Base-by-base conservation (phyloP, 2,329 filamentous ascomycete species). In the Talaromyces sp. region DNA sequence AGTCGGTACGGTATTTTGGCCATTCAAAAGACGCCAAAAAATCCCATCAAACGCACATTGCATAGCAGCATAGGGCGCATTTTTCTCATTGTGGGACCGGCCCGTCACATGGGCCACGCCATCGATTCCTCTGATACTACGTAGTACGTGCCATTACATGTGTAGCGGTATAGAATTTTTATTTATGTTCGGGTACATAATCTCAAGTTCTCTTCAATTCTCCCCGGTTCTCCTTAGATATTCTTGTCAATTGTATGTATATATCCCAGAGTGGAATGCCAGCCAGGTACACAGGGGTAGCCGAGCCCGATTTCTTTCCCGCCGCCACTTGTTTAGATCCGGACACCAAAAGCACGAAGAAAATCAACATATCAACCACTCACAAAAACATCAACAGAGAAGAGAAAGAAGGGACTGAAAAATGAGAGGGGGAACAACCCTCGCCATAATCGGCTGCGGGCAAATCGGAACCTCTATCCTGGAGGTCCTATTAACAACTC, bases 391-490 rank as follows among this genome's bases (percentile, higher is more conserved):
- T 27, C 27, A 45, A 22, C 1, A 31, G 27, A 56, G 2, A 22
- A 56, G 19, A 19, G 33, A 19, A 13, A 43, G 31, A 13, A 43
- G n/a, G 33, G 27, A 43, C 10, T 22, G 19, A 6, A 52, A 41
- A 62, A 33, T 65, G 64, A 58, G 64, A 54, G 59, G 35, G 14
- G 60, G 64, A 9, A 62, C 59, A 16, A 65, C 64, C 27, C 52
- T 65, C 9, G 59, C 64, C 22, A 62, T 65, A 3, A 31, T 65
- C 27, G 64, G 64, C 43, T 65, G 64, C 16, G 64, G 64, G 10
- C 59, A 65, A 35, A 62, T 65, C 56, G 64, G 64, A 19, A 65
- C 64, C 3, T 35, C 60, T 14, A 65, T 65, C 9, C 52, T 65
- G 11, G 60, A 65, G 22, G 64, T 65, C 10, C 39, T 65, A 9